Evolutionary conservation across 148 eudicot species (phyloP).

Genomic region (Fallopia convolvulus): DNA sequence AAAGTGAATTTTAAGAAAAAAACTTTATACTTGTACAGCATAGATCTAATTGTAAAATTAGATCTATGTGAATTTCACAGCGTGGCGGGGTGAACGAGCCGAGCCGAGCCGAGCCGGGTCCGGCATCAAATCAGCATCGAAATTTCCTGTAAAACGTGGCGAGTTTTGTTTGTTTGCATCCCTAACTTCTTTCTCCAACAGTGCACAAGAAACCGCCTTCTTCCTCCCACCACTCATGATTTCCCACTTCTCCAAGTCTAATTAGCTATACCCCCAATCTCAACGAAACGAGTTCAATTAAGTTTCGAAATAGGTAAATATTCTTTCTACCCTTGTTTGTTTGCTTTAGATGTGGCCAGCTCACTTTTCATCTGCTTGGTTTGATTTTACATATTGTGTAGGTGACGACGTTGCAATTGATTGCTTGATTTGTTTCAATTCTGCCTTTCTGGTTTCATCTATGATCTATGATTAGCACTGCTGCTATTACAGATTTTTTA

Average conservation of each 20-base stretch:
- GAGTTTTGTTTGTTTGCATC: constrained; percentile 9
- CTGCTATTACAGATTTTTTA: not conserved
- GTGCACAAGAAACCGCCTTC: not conserved
- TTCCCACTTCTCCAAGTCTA: not conserved
- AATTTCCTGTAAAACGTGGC: not conserved
- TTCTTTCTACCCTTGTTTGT: no score
- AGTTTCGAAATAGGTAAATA: not conserved
- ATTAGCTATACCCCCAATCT: not conserved
- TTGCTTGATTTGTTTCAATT: not conserved
- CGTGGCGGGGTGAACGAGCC: not conserved
- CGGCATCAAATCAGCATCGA: not conserved
- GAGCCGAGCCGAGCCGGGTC: not conserved
- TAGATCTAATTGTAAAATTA: no score
- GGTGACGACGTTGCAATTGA: not conserved
- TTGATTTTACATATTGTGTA: not conserved
- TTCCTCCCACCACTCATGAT: constrained; percentile 6
- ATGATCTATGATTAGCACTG: not conserved
- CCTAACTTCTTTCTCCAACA: not conserved
- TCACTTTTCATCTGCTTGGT: not conserved
- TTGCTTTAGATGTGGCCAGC: not conserved
- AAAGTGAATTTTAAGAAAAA: no score
- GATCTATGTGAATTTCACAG: not conserved
- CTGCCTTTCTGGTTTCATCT: not conserved
- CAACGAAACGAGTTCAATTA: not conserved
- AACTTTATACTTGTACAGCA: no score